Percentiles rank a stretch among this genome's conserved stretches.
Evolutionary conservation across 129 eudicot genomes (phyloP).

Genomic region (Chrysanthemum seticuspe): DNA sequence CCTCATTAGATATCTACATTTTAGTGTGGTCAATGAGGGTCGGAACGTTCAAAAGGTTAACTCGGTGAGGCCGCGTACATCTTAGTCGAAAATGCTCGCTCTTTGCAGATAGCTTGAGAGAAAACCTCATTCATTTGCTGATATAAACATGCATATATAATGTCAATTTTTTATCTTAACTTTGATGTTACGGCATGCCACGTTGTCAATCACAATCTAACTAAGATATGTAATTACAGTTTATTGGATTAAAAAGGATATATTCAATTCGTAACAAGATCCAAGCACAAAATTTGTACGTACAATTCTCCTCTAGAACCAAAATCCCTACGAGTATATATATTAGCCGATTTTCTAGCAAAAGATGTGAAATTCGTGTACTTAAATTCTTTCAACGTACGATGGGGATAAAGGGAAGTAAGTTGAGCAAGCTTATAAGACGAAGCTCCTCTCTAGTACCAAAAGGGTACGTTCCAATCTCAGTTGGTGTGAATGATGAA

Average conservation of each 20-base stretch:
- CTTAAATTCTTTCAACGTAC: neutral
- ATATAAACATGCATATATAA: neutral
- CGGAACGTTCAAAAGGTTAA: too few relatives aligned
- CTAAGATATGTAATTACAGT: neutral
- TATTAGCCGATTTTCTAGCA: neutral
- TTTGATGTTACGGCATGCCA: conserved; percentile 42
- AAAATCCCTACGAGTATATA: conserved; percentile 6
- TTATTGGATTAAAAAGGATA: neutral
- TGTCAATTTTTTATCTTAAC: conserved; percentile 12
- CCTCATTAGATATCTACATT: too few relatives aligned
- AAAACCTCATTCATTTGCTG: too few relatives aligned
- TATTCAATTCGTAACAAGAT: neutral
- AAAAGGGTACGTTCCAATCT: conserved; percentile 53
- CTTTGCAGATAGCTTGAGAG: too few relatives aligned
- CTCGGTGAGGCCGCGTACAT: too few relatives aligned
- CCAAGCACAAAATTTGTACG: conserved; percentile 20
- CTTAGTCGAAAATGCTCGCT: too few relatives aligned
- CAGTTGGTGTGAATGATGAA: conserved; percentile 44
- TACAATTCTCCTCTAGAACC: conserved; percentile 12
- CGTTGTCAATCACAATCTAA: conserved; percentile 17
- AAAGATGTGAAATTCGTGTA: neutral
- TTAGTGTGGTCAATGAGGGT: too few relatives aligned
- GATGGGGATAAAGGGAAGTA: conserved; percentile 55
- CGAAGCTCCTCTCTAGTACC: conserved; percentile 28
- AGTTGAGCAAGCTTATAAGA: conserved; percentile 24